phyloP scores from a whole-genome alignment of 2,329 filamentous ascomycete species.

The Dactylonectria macrodidyma region DNA sequence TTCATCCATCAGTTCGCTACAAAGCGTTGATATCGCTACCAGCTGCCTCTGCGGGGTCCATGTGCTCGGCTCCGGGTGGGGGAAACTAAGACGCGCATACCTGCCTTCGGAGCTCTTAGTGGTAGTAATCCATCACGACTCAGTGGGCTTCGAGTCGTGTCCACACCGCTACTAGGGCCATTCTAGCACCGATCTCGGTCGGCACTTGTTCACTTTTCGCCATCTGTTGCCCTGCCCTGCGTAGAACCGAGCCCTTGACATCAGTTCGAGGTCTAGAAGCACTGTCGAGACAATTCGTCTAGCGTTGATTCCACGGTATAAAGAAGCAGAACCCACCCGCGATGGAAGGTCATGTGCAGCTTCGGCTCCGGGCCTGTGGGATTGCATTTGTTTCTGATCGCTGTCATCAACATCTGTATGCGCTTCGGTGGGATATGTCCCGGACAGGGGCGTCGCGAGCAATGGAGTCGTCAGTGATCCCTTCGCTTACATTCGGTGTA shows the following conservation, averaged over 20 bases:
- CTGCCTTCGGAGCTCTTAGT: not conserved
- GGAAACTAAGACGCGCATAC: conserved; percentile 9
- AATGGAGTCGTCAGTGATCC: not conserved
- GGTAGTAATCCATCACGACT: not conserved
- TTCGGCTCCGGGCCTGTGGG: not conserved
- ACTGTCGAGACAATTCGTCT: no score
- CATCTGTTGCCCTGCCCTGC: not conserved
- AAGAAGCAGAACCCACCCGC: not conserved
- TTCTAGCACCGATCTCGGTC: not conserved
- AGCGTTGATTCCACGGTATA: not conserved
- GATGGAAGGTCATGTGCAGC: not conserved
- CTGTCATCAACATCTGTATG: no score
- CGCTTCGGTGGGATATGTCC: no score
- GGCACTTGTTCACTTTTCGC: not conserved
- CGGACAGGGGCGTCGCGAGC: no score
- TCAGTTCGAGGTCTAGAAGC: not conserved
- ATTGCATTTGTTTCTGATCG: no score
- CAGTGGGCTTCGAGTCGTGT: not conserved
- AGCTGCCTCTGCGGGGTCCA: conserved; percentile 7
- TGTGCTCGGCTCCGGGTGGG: not conserved
- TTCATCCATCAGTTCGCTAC: not conserved
- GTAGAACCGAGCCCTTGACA: not conserved
- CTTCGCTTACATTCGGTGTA: no score
- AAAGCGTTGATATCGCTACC: conserved; percentile 19
- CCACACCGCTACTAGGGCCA: not conserved